Conservation (phyloP, 2,329 filamentous ascomycete genomes). For the Colletotrichum sansevieriae region DNA sequence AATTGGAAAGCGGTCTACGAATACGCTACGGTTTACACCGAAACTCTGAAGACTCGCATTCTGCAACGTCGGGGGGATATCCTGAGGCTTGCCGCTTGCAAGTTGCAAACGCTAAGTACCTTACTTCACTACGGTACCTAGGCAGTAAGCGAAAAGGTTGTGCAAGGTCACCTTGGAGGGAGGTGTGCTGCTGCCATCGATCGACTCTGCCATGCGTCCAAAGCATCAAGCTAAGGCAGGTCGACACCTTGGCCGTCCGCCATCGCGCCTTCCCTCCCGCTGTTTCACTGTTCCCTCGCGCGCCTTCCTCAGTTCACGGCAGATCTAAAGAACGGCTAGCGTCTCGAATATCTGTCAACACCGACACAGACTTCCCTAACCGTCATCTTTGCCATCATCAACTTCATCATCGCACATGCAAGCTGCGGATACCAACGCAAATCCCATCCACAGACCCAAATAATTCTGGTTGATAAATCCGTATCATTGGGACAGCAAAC, state of each 20-base stretch:
- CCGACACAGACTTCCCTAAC: slow-evolving; percentile 8
- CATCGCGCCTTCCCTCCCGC: slow-evolving; percentile 7
- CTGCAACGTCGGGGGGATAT: too few relatives aligned
- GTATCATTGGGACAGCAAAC: slow-evolving; percentile 8
- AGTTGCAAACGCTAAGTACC: too few relatives aligned
- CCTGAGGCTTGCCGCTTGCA: too few relatives aligned
- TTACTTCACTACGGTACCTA: too few relatives aligned
- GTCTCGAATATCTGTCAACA: slow-evolving; percentile 4
- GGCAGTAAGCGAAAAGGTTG: too few relatives aligned
- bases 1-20: neutral
- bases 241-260: slow-evolving; percentile 2
- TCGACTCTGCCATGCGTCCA: neutral
- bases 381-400: slow-evolving; percentile 11
- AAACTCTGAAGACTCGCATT: neutral
- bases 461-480: neutral
- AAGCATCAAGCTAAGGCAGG: slow-evolving; percentile 7
- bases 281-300: slow-evolving; percentile 9
- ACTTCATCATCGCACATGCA: slow-evolving; percentile 24
- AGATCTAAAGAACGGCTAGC: slow-evolving; percentile 29
- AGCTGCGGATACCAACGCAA: neutral
- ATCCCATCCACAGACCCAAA: neutral
- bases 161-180: too few relatives aligned
- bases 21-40: too few relatives aligned
- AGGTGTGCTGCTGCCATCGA: too few relatives aligned
- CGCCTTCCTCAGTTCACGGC: slow-evolving; percentile 11